phyloP scores from a whole-genome alignment of 441 rosid genomes.

The Daphne laureola region DNA sequence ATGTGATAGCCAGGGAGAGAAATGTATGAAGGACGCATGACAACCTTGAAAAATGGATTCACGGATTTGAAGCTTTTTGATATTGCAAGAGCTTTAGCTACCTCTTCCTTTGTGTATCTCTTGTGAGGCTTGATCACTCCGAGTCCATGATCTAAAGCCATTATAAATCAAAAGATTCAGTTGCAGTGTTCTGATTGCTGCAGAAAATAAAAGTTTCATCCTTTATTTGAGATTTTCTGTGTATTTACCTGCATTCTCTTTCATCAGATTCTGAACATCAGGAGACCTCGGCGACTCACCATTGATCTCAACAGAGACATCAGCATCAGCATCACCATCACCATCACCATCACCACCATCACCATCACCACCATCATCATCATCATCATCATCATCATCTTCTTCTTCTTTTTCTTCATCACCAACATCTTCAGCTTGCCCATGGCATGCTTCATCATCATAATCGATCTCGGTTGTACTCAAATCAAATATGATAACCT shows the following conservation, averaged over 20 bases:
- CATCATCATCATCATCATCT: too few relatives aligned
- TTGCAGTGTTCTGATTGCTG: too few relatives aligned
- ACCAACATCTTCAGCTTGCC: too few relatives aligned
- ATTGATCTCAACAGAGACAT: background rate
- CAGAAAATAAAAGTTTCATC: too few relatives aligned
- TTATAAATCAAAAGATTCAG: too few relatives aligned
- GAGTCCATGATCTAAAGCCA: too few relatives aligned
- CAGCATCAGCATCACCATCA: background rate
- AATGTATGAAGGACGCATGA: slow-evolving; percentile 9
- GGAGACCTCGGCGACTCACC: background rate
- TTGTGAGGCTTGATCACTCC: background rate
- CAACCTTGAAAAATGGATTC: slow-evolving; percentile 11
- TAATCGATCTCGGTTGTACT: slow-evolving; percentile 23
- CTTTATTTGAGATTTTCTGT: too few relatives aligned
- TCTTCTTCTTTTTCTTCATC: too few relatives aligned
- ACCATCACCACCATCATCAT: too few relatives aligned
- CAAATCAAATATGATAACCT: slow-evolving; percentile 24
- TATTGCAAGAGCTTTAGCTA: background rate
- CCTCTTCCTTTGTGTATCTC: background rate
- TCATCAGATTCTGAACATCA: too few relatives aligned
- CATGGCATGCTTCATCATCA: background rate
- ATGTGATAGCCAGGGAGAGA: background rate
- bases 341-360: too few relatives aligned
- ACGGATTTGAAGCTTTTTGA: background rate
- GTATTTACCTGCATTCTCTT: too few relatives aligned